Evolutionary conservation across 495 filamentous ascomycete genomes (phyloP), one percentile per base, ranked within the genome.

Genomic region (Tuber indicum): DNA sequence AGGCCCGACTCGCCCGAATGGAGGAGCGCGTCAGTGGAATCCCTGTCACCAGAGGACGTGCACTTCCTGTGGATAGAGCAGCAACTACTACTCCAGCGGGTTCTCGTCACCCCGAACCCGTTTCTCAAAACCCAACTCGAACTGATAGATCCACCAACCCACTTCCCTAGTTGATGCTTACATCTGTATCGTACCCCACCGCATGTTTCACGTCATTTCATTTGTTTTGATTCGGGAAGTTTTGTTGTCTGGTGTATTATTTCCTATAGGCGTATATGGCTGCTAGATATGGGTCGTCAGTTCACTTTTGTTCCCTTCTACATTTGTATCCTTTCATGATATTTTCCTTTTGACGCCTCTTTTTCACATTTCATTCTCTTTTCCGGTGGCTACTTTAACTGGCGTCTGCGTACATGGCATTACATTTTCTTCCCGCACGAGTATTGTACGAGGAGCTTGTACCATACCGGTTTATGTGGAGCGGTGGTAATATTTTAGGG

Each of bases 1-100:
- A 90, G 17, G 86, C 85, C n/a, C 79, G 89, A 2, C 81, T 91
- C 21, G 84, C 84, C 32, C 87, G 88, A 44, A 88, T 90, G 71
- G 91, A 93, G 76, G 73, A 76, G 58, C 43, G 81, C 79, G 69
- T 73, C 72, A 39, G 66, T 72, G 6, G 47, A 19, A 19, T 3
- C 14, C 58, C 58, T 32, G 58, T 17, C 26, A 66, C 32, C 12
- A 66, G 32, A 36, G 32, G 32, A 26, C 32, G 58, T 36, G 32
- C 58, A 7, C 26, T 17, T 66, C 14, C 26, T 36, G 58, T 3
- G 26, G 58, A 66, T 3, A 66, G 58, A 66, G 26, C 52, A 62
- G 52, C 58, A 66, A 36, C 58, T 8, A 66, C 58, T 17, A 66
- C 58, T 36, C 26, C 58, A 17, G 26, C 4, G 26, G 26, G 14